These are phyloP conservation scores for Eimeria nieschulzi DNA, from an alignment of 169 alveolate species.

Conservation along the genomic window DNA sequence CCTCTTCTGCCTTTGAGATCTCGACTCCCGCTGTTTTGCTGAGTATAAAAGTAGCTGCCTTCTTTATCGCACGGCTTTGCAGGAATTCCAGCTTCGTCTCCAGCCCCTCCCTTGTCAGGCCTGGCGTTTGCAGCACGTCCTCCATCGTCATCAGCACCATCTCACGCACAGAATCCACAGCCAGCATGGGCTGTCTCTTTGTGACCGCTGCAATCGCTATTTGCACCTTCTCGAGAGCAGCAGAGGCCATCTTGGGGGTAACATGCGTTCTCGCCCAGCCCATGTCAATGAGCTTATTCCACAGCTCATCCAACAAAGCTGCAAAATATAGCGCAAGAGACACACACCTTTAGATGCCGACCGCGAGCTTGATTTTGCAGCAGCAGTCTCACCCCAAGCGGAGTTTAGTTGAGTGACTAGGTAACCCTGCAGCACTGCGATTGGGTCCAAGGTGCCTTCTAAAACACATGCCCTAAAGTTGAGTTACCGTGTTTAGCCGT, in stretches of 20 bases:
- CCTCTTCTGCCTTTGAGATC: neutral
- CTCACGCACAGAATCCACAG: conserved; percentile 38
- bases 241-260: conserved; percentile 14
- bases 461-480: neutral
- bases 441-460: too few relatives aligned
- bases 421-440: too few relatives aligned
- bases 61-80: conserved; percentile 20
- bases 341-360: neutral
- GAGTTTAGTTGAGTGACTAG: neutral
- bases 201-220: neutral
- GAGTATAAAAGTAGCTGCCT: conserved; percentile 40
- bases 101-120: conserved; percentile 36
- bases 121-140: conserved; percentile 39
- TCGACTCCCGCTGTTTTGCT: conserved; percentile 58
- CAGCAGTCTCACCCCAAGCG: neutral
- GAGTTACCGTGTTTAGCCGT: conserved; percentile 41
- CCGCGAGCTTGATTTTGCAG: neutral
- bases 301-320: conserved; percentile 47
- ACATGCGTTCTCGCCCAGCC: conserved; percentile 3
- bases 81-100: conserved; percentile 30
- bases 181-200: conserved; percentile 40
- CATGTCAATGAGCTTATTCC: conserved; percentile 26
- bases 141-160: conserved; percentile 11
- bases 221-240: conserved; percentile 11
- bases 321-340: neutral